Base-by-base conservation (phyloP, 768 basidiomycete genomes). In the Ramaria sp. region DNA sequence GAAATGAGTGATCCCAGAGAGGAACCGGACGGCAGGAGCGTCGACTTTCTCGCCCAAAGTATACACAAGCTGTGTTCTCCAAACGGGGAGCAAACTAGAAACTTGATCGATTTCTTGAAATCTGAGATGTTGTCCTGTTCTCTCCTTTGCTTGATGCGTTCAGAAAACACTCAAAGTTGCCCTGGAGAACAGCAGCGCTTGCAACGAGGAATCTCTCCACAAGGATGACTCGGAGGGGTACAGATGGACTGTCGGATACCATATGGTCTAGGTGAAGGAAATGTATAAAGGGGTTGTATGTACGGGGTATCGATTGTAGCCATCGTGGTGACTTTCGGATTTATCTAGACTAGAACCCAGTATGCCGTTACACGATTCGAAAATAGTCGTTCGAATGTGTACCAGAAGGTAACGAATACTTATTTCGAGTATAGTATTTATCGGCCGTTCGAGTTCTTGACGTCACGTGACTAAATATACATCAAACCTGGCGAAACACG, bases 61-160 rank as follows among this genome's bases (percentile, higher is more conserved):
- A 59, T 78, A 79, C 0, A 78, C 75, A 4, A 73, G 56, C 57
- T 75, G 76, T 0, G 76, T 77, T 10, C 78, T 77, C 78, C 65
- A 58, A 79, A 77, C 0, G 77, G 76, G 1, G 75, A 56, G 12
- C 75, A 76, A 3, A 79, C 76, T 78, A 38, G 12, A 15, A 12
- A 33, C 2, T 0, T 31, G 46, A 31, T 53, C 48, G n/a, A 53
- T 3, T 53, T 59, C 27, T 34, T 47, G 20, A n/a, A 12, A n/a
- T 6, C 12, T 17, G 43, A n/a, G 43, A 45, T 15, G 15, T 48
- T 48, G 66, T 63, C 42, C 70, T 62, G 4, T 50, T 51, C 10
- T 13, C 47, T 6, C 24, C n/a, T n/a, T n/a, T 22, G 12, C 13
- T 48, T 24, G 20, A 22, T 46, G 49, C 51, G 17, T 73, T 68